A percentile compares a stretch with the other conserved stretches of the same genome.
phyloP scores from a whole-genome alignment of 495 filamentous ascomycete genomes.

The Bacidia gigantensis region DNA sequence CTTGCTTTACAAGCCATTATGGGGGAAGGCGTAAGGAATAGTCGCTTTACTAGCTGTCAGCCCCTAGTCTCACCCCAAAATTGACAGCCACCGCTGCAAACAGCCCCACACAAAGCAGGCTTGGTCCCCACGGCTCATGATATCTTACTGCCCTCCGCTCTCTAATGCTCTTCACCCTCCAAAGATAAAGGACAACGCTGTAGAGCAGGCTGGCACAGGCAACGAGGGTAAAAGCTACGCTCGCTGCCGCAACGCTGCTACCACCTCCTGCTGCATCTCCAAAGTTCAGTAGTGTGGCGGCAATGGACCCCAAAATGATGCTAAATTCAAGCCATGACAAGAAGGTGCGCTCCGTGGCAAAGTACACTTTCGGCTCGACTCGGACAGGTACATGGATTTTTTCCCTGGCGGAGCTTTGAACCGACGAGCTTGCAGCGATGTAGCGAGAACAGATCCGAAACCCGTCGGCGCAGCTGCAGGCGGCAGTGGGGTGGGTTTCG shows the following conservation, averaged over 20 bases:
- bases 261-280: slow-evolving; percentile 32
- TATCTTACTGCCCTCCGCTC: slow-evolving; percentile 69
- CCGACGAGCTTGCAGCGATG: slow-evolving; percentile 28
- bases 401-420: slow-evolving; percentile 71
- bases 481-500: slow-evolving; percentile 46
- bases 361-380: slow-evolving; percentile 95
- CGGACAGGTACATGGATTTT: slow-evolving; percentile 85
- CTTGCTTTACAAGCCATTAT: no score
- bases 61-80: slow-evolving; percentile 47
- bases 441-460: slow-evolving; percentile 34
- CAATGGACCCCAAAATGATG: slow-evolving; percentile 85
- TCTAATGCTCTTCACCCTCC: slow-evolving; percentile 72
- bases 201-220: slow-evolving; percentile 65
- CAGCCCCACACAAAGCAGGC: slow-evolving; percentile 57
- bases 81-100: slow-evolving; percentile 62
- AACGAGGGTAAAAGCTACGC: slow-evolving; percentile 57
- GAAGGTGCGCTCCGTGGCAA: slow-evolving; percentile 91
- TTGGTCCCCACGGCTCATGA: slow-evolving; percentile 82
- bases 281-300: slow-evolving; percentile 86
- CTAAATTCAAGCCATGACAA: slow-evolving; percentile 95
- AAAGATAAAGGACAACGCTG: slow-evolving; percentile 68
- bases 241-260: slow-evolving; percentile 37
- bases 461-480: slow-evolving; percentile 31
- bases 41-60: no score
- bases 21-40: no score